Evolutionary conservation across 129 eudicot species (phyloP).

Genomic region (Logfia minima): DNA sequence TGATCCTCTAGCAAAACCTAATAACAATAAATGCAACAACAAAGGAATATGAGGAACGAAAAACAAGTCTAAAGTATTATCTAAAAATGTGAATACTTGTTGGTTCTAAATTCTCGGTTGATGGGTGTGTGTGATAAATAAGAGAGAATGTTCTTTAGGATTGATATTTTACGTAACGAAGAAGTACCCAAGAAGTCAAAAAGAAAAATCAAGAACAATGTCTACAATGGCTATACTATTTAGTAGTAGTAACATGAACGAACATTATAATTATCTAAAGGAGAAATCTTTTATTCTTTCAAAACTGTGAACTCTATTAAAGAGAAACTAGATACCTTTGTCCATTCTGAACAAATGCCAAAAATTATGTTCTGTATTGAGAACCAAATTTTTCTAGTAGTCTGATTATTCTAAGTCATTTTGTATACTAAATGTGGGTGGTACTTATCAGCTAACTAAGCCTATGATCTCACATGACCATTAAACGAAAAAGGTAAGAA

Average conservation of each 20-base stretch:
- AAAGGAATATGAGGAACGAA: neutral
- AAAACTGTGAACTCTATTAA: neutral
- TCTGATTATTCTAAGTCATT: neutral
- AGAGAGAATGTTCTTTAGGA: neutral
- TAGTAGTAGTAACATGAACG: neutral
- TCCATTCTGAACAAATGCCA: constrained; percentile 8
- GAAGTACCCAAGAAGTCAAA: neutral
- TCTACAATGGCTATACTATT: neutral
- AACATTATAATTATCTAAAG: neutral
- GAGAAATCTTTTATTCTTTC: neutral
- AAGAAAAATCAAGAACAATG: neutral
- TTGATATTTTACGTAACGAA: neutral
- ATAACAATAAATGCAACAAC: neutral
- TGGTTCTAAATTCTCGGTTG: neutral
- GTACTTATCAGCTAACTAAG: neutral
- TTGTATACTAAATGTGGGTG: neutral
- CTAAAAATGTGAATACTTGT: neutral
- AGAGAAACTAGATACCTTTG: neutral
- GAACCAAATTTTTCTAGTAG: constrained; percentile 1
- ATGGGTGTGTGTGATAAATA: neutral
- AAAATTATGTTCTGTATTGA: neutral
- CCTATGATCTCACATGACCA: constrained; percentile 9
- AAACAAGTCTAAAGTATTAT: neutral
- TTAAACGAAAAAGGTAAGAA: neutral
- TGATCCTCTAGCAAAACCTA: neutral